Evolutionary conservation across 257 asterid genomes (phyloP), one percentile per base, ranked within the genome.

Genomic region (Marsdenia floribunda): DNA sequence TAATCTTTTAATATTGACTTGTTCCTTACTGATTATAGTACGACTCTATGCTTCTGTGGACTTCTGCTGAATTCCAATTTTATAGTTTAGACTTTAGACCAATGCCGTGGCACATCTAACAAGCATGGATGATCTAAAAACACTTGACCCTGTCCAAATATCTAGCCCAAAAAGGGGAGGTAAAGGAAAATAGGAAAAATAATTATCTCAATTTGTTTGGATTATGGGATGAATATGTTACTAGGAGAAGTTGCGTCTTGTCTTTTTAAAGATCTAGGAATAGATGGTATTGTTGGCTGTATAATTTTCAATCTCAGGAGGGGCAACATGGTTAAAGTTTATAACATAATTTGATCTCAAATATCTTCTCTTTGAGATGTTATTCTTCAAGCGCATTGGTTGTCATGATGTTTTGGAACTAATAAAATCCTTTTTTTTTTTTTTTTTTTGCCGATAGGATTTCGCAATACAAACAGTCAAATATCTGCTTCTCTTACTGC

Each of bases 401-500:
- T 2, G 7, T 65, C n/a, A 18, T 64, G 11, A 38, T 66, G 21
- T 21, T 38, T 10, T 64, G 16, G 11, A 64, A 1, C 70, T 64
- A 18, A 44, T 44, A 7, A 7, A 64, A 16, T 4, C 24, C 6
- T 52, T 52, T 52, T 2, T 37, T 11, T 54, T 54, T 54, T 14
- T 4, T 40, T 64, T 21, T 53, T 11, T 18, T 13, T 4, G 54
- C n/a, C 77, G 75, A 80, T 90, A 92, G 99, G 99, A 24, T 90
- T 95, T 74, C 97, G 85, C 42, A 95, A 95, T 79, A 83, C 96
- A 6, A 86, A 85, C 84, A 95, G 97, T 86, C 99, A 90, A 86
- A 95, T 92, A 42, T 92, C 98, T 57, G 97, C 97, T 68, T 95
- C 98, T 40, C 78, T 95, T 66, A 82, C 96, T 66, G 87, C 98